A percentile compares a stretch with the other conserved stretches of the same genome.
Evolutionary conservation across 352 stramenopile species (phyloP).

Genomic region (Pythium monospermum): DNA sequence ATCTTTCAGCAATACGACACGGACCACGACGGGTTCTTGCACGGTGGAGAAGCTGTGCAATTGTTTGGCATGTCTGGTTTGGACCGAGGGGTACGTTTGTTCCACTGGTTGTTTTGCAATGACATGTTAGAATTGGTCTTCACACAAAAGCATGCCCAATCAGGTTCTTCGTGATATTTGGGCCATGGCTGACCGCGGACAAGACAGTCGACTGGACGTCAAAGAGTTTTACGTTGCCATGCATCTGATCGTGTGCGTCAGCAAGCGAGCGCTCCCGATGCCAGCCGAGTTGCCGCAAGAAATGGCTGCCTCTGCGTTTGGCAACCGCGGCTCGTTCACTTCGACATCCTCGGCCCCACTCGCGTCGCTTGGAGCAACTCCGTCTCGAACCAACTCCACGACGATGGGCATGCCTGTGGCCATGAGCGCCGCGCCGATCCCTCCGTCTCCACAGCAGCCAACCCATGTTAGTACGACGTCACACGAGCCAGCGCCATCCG

Average conservation of each 20-base stretch:
- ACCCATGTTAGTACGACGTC: not conserved
- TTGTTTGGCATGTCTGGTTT: constrained; percentile 94
- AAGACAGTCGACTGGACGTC: constrained; percentile 89
- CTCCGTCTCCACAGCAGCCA: not conserved
- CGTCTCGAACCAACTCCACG: constrained; percentile 10
- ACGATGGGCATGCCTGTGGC: constrained; percentile 5
- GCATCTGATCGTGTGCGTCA: constrained; percentile 96
- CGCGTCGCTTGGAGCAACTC: not conserved
- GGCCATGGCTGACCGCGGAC: constrained; percentile 86
- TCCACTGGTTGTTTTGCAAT: too few relatives aligned
- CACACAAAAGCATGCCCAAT: too few relatives aligned
- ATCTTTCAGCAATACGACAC: constrained; percentile 92
- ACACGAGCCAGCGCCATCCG: not conserved
- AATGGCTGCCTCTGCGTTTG: constrained; percentile 59
- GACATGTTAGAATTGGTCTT: too few relatives aligned
- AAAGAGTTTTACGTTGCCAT: constrained; percentile 95
- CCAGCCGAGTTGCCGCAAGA: constrained; percentile 66
- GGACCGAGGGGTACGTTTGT: constrained; percentile 77
- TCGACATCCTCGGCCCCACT: not conserved
- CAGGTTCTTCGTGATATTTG: constrained; percentile 87
- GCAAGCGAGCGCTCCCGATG: constrained; percentile 80
- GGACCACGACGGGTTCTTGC: constrained; percentile 88
- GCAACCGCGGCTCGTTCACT: constrained; percentile 17
- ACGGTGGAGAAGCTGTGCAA: constrained; percentile 84
- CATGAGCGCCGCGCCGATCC: not conserved